phyloP scores from a whole-genome alignment of 352 stramenopile species.

The Pythium brassicae region DNA sequence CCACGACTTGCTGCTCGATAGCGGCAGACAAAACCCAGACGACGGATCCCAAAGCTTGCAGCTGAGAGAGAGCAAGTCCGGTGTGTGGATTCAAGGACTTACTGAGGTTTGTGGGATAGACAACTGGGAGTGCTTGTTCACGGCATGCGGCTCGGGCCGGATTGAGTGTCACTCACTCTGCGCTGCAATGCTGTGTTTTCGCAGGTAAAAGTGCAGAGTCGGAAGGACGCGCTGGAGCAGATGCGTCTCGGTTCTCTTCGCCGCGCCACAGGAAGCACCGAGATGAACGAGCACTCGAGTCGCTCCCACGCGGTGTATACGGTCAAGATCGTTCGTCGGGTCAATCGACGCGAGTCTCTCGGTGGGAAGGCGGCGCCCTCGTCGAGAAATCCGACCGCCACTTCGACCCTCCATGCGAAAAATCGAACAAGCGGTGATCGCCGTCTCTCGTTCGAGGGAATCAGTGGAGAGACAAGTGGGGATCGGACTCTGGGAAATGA shows the following conservation, averaged over 20 bases:
- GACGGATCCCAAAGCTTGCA: constrained; percentile 49
- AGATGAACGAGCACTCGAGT: constrained; percentile 88
- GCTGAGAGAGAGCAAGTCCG: constrained; percentile 61
- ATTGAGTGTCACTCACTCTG: background rate
- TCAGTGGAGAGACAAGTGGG: constrained; percentile 2
- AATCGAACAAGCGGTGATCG: constrained; percentile 12
- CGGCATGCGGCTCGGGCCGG: no score
- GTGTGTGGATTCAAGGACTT: constrained; percentile 77
- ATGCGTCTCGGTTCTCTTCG: constrained; percentile 70
- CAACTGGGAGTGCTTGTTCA: no score
- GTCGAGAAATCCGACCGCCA: constrained; percentile 5
- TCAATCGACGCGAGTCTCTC: constrained; percentile 26
- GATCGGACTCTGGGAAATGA: constrained; percentile 11
- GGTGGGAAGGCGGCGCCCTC: constrained; percentile 6
- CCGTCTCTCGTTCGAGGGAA: constrained; percentile 12
- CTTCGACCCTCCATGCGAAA: constrained; percentile 8
- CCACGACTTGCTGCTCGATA: constrained; percentile 87
- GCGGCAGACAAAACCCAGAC: constrained; percentile 18
- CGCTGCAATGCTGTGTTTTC: background rate
- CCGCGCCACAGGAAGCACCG: constrained; percentile 77
- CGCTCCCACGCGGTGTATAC: constrained; percentile 85
- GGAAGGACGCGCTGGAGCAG: constrained; percentile 66
- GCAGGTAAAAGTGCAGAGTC: constrained; percentile 50
- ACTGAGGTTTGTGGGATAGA: constrained; percentile 36
- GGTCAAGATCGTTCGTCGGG: constrained; percentile 69